These are phyloP conservation scores for Phoma sp. DNA, from an alignment of 2,329 filamentous ascomycete genomes.

Conservation along the genomic window DNA sequence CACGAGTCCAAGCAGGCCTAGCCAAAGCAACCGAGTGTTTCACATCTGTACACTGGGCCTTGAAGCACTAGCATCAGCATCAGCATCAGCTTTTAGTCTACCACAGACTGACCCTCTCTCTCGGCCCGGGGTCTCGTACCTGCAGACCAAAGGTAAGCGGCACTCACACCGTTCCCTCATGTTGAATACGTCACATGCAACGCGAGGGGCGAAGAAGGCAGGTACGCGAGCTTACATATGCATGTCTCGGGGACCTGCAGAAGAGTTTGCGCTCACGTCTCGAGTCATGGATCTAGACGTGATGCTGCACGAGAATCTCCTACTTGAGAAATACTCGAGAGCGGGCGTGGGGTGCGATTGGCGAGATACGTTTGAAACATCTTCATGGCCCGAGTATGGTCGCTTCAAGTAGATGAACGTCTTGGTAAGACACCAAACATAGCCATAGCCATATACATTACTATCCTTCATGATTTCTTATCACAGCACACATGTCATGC, in stretches of 20 bases:
- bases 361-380: background rate
- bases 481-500: too few relatives aligned
- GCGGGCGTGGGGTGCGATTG: background rate
- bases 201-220: background rate
- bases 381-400: background rate
- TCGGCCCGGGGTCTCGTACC: conserved; percentile 10
- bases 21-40: background rate
- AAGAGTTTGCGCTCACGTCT: too few relatives aligned
- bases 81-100: background rate
- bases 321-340: background rate
- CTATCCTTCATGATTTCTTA: background rate
- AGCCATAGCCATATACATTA: background rate
- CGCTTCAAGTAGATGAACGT: background rate
- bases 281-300: background rate
- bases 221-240: background rate
- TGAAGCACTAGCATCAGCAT: background rate
- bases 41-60: background rate
- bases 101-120: background rate
- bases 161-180: background rate
- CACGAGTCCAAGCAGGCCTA: too few relatives aligned
- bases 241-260: conserved; percentile 13
- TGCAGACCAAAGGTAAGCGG: background rate
- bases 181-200: too few relatives aligned
- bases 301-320: background rate
- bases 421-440: background rate